Base-by-base conservation (phyloP, 345 rosid species). In the Populus tremula region DNA sequence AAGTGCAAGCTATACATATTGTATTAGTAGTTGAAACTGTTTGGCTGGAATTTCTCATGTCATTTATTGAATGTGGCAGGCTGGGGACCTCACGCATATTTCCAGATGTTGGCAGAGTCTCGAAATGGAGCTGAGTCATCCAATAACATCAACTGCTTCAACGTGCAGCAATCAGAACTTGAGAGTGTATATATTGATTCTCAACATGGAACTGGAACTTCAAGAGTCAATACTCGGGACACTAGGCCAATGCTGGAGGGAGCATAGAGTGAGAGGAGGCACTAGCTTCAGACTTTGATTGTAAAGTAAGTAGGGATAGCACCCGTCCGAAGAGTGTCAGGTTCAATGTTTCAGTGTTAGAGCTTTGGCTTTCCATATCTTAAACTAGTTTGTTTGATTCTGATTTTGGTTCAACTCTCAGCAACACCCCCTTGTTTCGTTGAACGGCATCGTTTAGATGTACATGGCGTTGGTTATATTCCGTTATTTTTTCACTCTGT, bases 81-180 rank as follows among this genome's bases (percentile, higher is more conserved):
- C 47, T 95, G 99, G 99, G 99, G 98, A 35, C 97, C 99, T 77
- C 96, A 90, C 82, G 98, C 99, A 1, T 95, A 91, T 80, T 91
- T 93, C 75, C 93, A 87, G 90, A 88, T 91, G 99, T 76, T 95
- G 79, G 89, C 91, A 8, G 96, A 90, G 49, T 86, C 97, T 20
- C 82, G 70, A 67, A 86, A 84, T 67, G 86, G 74, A 7, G 77
- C 54, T 70, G 91, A 79, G 72, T 39, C 85, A n/a, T 50, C 77
- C 17, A 74, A 79, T 5, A 82, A 77, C 74, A 39, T 75, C 35
- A 83, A 83, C 67, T 70, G 74, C 79, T 79, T 83, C 43, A 80
- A 65, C 31, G 78, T 80, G 45, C 88, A 73, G 75, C 80, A 73
- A 67, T 50, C 93, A 1, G 92, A 90, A 79, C 89, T 89, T 3